Percentiles rank a stretch among this genome's conserved stretches.
Conservation (phyloP, 805 yeast genomes). For the Yarrowia hollandica region DNA sequence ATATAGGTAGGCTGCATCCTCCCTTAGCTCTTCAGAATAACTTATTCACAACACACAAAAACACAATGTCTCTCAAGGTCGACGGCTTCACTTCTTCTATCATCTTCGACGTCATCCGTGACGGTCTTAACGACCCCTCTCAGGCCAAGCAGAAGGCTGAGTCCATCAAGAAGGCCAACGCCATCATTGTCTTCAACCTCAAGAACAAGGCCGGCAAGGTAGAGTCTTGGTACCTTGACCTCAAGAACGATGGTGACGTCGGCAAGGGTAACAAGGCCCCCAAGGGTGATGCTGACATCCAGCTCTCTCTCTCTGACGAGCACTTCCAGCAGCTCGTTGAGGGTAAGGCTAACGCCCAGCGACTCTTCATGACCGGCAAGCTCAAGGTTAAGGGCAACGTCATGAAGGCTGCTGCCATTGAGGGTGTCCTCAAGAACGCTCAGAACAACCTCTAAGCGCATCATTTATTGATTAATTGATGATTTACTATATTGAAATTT, state of each 20-base stretch:
- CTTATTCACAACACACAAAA: constrained; percentile 12
- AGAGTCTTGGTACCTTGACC: constrained; percentile 66
- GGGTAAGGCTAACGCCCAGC: constrained; percentile 84
- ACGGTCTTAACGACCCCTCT: constrained; percentile 40
- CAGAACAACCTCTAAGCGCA: constrained; percentile 47
- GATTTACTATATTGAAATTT: not conserved
- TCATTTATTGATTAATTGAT: constrained; percentile 26
- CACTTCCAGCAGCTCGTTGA: constrained; percentile 69
- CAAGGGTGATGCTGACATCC: constrained; percentile 58
- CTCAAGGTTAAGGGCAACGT: constrained; percentile 86
- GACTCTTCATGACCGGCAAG: constrained; percentile 79
- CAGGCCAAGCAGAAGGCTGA: constrained; percentile 35
- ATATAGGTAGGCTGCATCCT: constrained; percentile 18
- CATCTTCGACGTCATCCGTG: constrained; percentile 43
- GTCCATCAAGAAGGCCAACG: constrained; percentile 52
- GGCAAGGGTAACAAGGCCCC: constrained; percentile 46
- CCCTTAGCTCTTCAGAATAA: constrained; percentile 3
- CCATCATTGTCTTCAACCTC: constrained; percentile 65
- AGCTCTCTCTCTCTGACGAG: constrained; percentile 61
- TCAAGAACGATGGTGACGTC: constrained; percentile 58
- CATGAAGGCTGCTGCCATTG: constrained; percentile 83
- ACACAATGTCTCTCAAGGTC: constrained; percentile 30
- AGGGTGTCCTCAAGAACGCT: constrained; percentile 61
- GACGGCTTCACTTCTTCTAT: constrained; percentile 44
- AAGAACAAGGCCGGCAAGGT: constrained; percentile 60